Percentiles rank a stretch among this genome's conserved stretches.
Conservation (phyloP, 352 stramenopile species). For the Pythium chondricola region DNA sequence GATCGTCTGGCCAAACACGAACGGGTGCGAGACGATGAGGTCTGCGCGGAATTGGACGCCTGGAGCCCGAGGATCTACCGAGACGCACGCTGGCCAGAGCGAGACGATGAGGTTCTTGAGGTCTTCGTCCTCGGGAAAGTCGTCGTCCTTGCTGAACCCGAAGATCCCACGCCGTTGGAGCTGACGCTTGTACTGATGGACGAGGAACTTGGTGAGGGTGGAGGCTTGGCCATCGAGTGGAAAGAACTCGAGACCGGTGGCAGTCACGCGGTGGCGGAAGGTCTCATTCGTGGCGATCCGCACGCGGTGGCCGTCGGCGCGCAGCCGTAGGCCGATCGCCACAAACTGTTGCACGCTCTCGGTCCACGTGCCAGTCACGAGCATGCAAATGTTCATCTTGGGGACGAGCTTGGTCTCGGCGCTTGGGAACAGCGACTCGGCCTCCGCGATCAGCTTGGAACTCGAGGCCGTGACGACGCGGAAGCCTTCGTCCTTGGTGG, state of each 20-base stretch:
- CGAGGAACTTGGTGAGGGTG: constrained; percentile 41
- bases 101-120: constrained; percentile 49
- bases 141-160: constrained; percentile 26
- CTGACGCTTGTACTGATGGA: constrained; percentile 32
- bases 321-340: constrained; percentile 64
- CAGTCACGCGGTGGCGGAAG: constrained; percentile 62
- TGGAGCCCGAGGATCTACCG: constrained; percentile 33
- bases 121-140: constrained; percentile 39
- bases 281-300: constrained; percentile 82
- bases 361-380: constrained; percentile 58
- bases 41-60: constrained; percentile 55
- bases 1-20: constrained; percentile 51
- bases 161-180: constrained; percentile 26
- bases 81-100: constrained; percentile 49
- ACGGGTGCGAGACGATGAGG: constrained; percentile 59
- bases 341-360: constrained; percentile 73
- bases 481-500: constrained; percentile 1
- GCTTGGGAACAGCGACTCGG: not conserved
- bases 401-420: constrained; percentile 21
- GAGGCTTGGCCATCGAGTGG: constrained; percentile 44
- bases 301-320: constrained; percentile 83
- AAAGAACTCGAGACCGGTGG: constrained; percentile 60
- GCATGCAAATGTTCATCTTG: constrained; percentile 68
- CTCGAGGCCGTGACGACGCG: constrained; percentile 5
- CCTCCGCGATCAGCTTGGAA: not conserved